These are phyloP conservation scores for Cercospora sp. DNA, from an alignment of 2,329 filamentous ascomycete genomes.

Conservation along the genomic window DNA sequence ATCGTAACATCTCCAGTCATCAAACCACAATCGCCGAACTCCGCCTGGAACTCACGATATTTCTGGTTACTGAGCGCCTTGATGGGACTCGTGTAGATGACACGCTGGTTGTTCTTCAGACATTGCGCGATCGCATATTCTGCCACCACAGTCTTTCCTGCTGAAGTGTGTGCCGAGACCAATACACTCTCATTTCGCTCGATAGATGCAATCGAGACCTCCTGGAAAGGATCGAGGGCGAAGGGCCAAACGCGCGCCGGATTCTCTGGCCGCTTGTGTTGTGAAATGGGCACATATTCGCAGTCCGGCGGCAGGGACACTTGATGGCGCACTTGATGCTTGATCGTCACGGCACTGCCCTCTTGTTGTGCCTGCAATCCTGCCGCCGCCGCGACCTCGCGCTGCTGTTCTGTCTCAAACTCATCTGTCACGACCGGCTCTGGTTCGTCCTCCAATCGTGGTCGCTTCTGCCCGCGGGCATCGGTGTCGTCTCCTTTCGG, in stretches of 20 bases:
- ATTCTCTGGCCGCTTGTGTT: slow-evolving; percentile 85
- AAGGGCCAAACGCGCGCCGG: slow-evolving; percentile 85
- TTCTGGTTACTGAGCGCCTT: slow-evolving; percentile 99
- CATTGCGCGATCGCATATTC: slow-evolving; percentile 98
- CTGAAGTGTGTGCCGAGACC: slow-evolving; percentile 95
- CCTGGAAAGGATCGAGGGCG: slow-evolving; percentile 95
- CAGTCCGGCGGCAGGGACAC: slow-evolving; percentile 84
- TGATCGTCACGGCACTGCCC: slow-evolving; percentile 72
- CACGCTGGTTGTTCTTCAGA: slow-evolving; percentile 92
- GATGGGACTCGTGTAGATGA: slow-evolving; percentile 99
- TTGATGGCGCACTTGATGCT: slow-evolving; percentile 98
- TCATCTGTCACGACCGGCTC: slow-evolving; percentile 86
- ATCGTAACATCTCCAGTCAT: slow-evolving; percentile 99
- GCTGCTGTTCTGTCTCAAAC: slow-evolving; percentile 91
- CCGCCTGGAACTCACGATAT: slow-evolving; percentile 90
- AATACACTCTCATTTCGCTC: slow-evolving; percentile 94
- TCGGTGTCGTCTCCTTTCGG: slow-evolving; percentile 42
- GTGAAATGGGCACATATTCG: slow-evolving; percentile 79
- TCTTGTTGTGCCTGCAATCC: slow-evolving; percentile 66
- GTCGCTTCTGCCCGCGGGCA: slow-evolving; percentile 61
- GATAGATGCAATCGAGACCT: slow-evolving; percentile 89
- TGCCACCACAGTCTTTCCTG: slow-evolving; percentile 96
- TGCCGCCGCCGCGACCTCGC: slow-evolving; percentile 79
- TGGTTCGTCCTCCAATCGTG: slow-evolving; percentile 63
- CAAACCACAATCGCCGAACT: slow-evolving; percentile 94